These are phyloP conservation scores for Microdochium paspali DNA, from an alignment of 2,329 filamentous ascomycete genomes.

Conservation along the genomic window DNA sequence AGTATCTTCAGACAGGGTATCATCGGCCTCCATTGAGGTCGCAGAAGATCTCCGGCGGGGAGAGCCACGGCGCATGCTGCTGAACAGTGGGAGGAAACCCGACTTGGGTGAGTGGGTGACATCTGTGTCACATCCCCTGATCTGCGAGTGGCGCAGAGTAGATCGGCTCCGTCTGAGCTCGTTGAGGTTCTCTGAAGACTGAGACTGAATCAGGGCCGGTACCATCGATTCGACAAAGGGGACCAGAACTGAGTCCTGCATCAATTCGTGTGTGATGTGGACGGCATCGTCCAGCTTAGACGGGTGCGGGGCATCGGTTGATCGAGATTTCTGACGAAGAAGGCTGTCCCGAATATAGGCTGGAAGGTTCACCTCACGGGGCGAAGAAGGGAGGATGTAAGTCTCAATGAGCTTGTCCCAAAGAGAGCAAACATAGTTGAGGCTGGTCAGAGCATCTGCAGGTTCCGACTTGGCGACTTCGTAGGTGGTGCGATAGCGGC, in stretches of 20 bases:
- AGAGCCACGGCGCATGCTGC: conserved; percentile 21
- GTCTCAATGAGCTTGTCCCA: conserved; percentile 86
- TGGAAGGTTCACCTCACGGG: conserved; percentile 84
- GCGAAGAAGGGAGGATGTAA: conserved; percentile 79
- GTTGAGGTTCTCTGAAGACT: conserved; percentile 23
- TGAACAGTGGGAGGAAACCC: conserved; percentile 32
- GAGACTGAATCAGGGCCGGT: conserved; percentile 23
- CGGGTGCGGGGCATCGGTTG: conserved; percentile 59
- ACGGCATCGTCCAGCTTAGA: conserved; percentile 73
- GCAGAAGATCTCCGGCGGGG: conserved; percentile 21
- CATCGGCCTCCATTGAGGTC: conserved; percentile 33
- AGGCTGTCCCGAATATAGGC: conserved; percentile 76
- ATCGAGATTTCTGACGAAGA: conserved; percentile 49
- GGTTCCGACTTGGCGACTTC: conserved; percentile 25
- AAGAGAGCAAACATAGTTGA: conserved; percentile 62
- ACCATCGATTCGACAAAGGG: conserved; percentile 73
- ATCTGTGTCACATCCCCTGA: conserved; percentile 23
- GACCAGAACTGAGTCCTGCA: conserved; percentile 93
- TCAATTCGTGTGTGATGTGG: conserved; percentile 83
- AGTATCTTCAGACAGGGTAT: conserved; percentile 55
- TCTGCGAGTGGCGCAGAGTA: conserved; percentile 26
- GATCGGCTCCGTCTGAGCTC: conserved; percentile 27
- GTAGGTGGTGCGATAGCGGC: conserved; percentile 63
- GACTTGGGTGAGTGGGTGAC: conserved; percentile 32
- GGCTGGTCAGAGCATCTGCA: neutral